A percentile compares a stretch with the other conserved stretches of the same genome.
Evolutionary conservation across 2,329 filamentous ascomycete species (phyloP).

Genomic region (Monilinia polystroma): DNA sequence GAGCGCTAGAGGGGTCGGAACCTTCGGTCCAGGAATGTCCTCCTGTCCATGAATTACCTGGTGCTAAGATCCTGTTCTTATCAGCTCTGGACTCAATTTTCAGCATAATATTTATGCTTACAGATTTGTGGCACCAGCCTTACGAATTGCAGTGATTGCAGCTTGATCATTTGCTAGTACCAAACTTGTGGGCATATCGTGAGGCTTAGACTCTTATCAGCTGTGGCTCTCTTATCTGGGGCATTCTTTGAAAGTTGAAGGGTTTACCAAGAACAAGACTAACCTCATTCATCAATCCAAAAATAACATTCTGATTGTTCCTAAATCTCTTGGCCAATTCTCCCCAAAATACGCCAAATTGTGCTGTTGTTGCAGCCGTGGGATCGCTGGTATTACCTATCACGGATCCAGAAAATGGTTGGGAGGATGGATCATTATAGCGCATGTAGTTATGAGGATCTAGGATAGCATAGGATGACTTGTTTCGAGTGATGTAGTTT

Average conservation of each 20-base stretch:
- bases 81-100: neutral
- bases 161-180: slow-evolving; percentile 50
- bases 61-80: slow-evolving; percentile 44
- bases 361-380: slow-evolving; percentile 47
- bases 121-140: slow-evolving; percentile 47
- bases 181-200: slow-evolving; percentile 49
- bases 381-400: slow-evolving; percentile 50
- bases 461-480: slow-evolving; percentile 48
- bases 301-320: slow-evolving; percentile 50
- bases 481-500: slow-evolving; percentile 51
- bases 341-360: slow-evolving; percentile 51
- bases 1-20: slow-evolving; percentile 43
- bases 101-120: neutral
- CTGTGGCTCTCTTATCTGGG: neutral
- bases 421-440: slow-evolving; percentile 51
- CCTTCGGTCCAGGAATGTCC: slow-evolving; percentile 48
- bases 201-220: slow-evolving; percentile 39
- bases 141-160: slow-evolving; percentile 48
- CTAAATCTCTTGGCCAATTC: slow-evolving; percentile 49
- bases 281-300: slow-evolving; percentile 48
- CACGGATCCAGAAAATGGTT: slow-evolving; percentile 49
- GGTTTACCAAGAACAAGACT: neutral
- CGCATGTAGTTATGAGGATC: slow-evolving; percentile 56
- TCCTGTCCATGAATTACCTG: slow-evolving; percentile 51
- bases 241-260: neutral